Conservation (phyloP, 2,329 filamentous ascomycete genomes). For the Xylaria sp. region DNA sequence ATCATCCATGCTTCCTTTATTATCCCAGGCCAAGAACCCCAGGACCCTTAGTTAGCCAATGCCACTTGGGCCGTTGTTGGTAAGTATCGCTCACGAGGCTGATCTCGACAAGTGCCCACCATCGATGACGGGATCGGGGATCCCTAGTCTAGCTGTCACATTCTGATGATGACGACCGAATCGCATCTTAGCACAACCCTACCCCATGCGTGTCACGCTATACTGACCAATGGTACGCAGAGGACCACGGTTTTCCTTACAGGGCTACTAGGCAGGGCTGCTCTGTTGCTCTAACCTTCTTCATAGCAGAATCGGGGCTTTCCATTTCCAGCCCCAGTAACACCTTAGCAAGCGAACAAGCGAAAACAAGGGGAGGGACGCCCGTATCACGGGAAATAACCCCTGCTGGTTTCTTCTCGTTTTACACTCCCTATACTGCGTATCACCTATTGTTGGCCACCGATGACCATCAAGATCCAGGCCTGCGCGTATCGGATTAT, state of each 20-base stretch:
- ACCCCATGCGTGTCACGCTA: conserved; percentile 12
- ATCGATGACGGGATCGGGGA: conserved; percentile 21
- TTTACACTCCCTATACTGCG: neutral
- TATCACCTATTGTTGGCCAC: conserved; percentile 10
- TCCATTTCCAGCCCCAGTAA: conserved; percentile 8
- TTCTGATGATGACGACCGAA: conserved; percentile 42
- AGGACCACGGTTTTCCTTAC: conserved; percentile 21
- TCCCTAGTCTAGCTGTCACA: conserved; percentile 38
- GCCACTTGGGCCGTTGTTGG: conserved; percentile 14
- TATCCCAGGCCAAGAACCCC: neutral
- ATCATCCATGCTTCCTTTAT: conserved; percentile 12
- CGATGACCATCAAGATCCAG: conserved; percentile 33
- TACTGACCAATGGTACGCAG: neutral
- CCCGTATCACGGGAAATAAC: conserved; percentile 22
- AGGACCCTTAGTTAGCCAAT: neutral
- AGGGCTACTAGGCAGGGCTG: conserved; percentile 10
- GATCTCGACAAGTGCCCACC: conserved; percentile 10
- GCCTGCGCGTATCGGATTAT: conserved; percentile 28
- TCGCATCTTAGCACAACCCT: conserved; percentile 38
- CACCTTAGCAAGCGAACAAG: conserved; percentile 18
- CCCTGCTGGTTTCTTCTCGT: conserved; percentile 11
- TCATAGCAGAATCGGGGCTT: conserved; percentile 9
- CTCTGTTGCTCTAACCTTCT: neutral
- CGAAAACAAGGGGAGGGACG: conserved; percentile 12
- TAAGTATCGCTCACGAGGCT: conserved; percentile 12